phyloP scores from a whole-genome alignment of 768 basidiomycete species.

The Tulasnella sp. region DNA sequence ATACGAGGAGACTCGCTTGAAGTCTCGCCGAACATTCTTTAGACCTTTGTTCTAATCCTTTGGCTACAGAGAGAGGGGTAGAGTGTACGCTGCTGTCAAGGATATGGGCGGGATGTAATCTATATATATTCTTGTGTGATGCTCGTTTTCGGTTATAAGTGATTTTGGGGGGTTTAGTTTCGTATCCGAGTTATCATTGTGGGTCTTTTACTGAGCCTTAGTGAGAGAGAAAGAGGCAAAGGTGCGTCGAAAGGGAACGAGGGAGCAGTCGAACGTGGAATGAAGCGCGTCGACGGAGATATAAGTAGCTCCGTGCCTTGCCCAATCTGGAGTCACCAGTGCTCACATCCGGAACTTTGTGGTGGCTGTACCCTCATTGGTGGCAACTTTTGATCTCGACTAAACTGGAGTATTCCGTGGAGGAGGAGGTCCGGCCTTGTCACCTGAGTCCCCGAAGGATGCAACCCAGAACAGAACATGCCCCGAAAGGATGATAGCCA shows the following conservation, averaged over 20 bases:
- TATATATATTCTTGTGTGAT: not conserved
- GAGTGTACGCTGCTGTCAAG: slow-evolving; percentile 20
- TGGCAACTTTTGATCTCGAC: not conserved
- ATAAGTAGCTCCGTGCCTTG: not conserved
- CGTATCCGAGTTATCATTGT: slow-evolving; percentile 56
- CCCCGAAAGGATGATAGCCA: too few species aligned
- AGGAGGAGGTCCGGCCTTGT: too few species aligned
- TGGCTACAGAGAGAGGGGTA: slow-evolving; percentile 13
- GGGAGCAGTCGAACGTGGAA: not conserved
- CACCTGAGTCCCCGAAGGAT: too few species aligned
- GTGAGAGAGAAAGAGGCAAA: not conserved
- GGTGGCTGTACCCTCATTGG: too few species aligned
- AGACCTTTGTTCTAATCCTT: too few species aligned
- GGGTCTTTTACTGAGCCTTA: not conserved
- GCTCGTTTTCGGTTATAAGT: not conserved
- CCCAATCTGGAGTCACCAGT: not conserved
- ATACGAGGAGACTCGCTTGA: slow-evolving; percentile 73
- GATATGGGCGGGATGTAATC: slow-evolving; percentile 12
- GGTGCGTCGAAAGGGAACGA: not conserved
- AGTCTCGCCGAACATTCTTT: slow-evolving; percentile 69
- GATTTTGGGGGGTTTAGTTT: slow-evolving; percentile 21
- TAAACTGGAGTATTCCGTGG: not conserved
- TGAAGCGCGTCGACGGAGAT: slow-evolving; percentile 11
- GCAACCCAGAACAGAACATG: not conserved
- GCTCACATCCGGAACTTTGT: not conserved